Evolutionary conservation across 768 basidiomycete genomes (phyloP).

Genomic region (Tubosaeta sp.): DNA sequence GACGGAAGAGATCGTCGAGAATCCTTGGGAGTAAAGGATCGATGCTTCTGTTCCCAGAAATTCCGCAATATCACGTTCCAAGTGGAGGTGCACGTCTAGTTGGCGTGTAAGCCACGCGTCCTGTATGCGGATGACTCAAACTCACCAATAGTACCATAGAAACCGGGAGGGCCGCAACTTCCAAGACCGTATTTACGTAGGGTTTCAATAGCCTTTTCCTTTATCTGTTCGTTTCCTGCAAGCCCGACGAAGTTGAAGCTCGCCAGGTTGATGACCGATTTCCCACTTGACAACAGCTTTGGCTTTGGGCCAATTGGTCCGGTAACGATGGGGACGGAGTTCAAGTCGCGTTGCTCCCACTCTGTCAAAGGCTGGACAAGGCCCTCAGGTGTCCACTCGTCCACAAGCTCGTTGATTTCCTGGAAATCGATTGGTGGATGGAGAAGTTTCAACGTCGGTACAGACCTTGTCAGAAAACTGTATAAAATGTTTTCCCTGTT

Average conservation of each 20-base stretch:
- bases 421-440: conserved; percentile 26
- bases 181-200: conserved; percentile 89
- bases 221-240: conserved; percentile 82
- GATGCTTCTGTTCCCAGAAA: conserved; percentile 86
- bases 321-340: conserved; percentile 67
- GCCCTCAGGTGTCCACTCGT: conserved; percentile 90
- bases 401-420: conserved; percentile 97
- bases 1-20: conserved; percentile 87
- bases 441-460: neutral
- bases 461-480: conserved; percentile 84
- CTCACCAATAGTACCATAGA: conserved; percentile 93
- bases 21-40: conserved; percentile 93
- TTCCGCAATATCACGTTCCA: conserved; percentile 86
- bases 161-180: conserved; percentile 93
- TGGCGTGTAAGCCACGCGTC: conserved; percentile 4
- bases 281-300: conserved; percentile 65
- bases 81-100: conserved; percentile 83
- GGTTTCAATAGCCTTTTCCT: conserved; percentile 78
- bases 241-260: conserved; percentile 91
- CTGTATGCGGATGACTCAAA: conserved; percentile 6
- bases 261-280: conserved; percentile 79
- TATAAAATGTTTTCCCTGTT: conserved; percentile 83
- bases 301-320: conserved; percentile 84
- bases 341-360: conserved; percentile 65
- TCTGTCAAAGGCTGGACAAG: conserved; percentile 60